These are phyloP conservation scores for Luffa acutangula DNA, from an alignment of 306 rosid genomes.

Conservation along the genomic window DNA sequence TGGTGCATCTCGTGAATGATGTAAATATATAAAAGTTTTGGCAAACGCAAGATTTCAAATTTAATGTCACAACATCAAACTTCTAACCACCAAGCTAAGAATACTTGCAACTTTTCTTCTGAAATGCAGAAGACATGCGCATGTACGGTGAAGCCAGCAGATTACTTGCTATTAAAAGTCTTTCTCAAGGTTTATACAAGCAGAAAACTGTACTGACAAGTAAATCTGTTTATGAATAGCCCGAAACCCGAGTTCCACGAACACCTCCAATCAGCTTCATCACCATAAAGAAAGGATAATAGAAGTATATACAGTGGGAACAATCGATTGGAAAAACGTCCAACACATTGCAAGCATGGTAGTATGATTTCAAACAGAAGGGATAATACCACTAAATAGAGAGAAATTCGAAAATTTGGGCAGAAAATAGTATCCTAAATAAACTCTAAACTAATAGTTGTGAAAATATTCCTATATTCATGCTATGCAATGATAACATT, in stretches of 20 bases:
- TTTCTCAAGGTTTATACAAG: background rate
- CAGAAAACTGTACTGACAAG: background rate
- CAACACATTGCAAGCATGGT: background rate
- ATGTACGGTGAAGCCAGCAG: background rate
- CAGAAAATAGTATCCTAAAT: background rate
- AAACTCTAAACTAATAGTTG: background rate
- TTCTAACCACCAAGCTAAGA: background rate
- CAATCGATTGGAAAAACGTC: background rate
- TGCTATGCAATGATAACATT: background rate
- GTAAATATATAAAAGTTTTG: background rate
- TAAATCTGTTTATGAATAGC: background rate
- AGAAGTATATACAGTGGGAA: background rate
- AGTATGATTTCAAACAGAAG: background rate
- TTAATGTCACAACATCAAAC: background rate
- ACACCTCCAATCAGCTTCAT: background rate
- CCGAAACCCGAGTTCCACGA: background rate
- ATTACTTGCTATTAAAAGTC: background rate
- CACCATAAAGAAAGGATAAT: background rate
- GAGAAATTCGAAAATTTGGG: background rate
- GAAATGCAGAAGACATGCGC: background rate
- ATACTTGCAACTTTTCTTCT: background rate
- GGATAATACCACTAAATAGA: background rate
- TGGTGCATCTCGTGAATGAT: background rate
- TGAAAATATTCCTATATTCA: too few species aligned
- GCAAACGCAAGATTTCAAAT: background rate